Evolutionary conservation across 116 monocot genomes (phyloP).

Genomic region (Trichopus zeylanicus): DNA sequence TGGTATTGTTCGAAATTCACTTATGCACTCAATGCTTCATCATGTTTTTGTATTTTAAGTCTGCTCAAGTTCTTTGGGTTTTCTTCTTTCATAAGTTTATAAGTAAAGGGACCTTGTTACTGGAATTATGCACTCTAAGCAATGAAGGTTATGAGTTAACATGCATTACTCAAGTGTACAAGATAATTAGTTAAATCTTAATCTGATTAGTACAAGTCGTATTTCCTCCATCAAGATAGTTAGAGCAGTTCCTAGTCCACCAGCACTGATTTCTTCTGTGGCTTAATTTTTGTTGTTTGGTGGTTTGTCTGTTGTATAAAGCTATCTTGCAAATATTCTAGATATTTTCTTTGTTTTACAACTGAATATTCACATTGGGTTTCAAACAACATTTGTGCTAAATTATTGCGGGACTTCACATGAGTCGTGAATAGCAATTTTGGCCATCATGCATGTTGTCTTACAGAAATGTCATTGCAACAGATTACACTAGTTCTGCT

Average conservation of each 20-base stretch:
- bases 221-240: background rate
- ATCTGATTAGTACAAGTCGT: background rate
- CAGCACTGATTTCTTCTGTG: background rate
- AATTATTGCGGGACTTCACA: background rate
- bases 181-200: no score
- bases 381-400: background rate
- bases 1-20: constrained; percentile 35
- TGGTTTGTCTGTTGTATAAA: background rate
- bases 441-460: background rate
- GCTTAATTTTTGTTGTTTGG: background rate
- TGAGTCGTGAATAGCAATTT: background rate
- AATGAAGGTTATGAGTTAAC: no score
- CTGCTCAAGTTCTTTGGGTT: background rate
- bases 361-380: background rate
- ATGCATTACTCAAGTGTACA: no score
- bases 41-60: background rate
- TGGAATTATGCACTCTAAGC: no score
- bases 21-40: background rate
- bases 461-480: background rate
- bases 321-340: background rate
- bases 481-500: constrained; percentile 80
- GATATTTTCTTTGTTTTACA: background rate
- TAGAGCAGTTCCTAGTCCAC: no score
- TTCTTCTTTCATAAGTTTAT: background rate
- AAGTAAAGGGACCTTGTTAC: no score